A percentile compares a stretch with the other conserved stretches of the same genome.
phyloP scores from a whole-genome alignment of 768 basidiomycete species.

The Chalciporus sphaerocephalus region DNA sequence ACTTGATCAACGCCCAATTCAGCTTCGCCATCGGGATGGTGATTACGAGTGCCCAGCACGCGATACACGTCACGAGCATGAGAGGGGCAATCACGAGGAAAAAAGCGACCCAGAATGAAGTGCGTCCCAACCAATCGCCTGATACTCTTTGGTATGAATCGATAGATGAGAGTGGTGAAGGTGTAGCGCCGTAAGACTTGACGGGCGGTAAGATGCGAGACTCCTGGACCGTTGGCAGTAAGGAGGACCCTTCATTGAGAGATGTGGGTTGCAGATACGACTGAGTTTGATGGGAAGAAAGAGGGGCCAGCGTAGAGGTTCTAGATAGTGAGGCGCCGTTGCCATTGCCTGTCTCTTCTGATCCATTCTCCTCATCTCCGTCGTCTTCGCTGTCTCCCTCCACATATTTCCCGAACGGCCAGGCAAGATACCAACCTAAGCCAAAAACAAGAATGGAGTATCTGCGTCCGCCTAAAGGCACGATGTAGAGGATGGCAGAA shows the following conservation, averaged over 20 bases:
- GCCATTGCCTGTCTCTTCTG: slow-evolving; percentile 16
- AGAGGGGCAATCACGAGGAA: slow-evolving; percentile 78
- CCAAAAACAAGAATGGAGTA: slow-evolving; percentile 88
- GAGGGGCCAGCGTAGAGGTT: slow-evolving; percentile 43
- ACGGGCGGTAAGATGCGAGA: slow-evolving; percentile 38
- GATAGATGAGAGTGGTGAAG: slow-evolving; percentile 26
- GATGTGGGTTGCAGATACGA: slow-evolving; percentile 10
- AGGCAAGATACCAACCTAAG: slow-evolving; percentile 91
- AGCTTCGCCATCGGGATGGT: slow-evolving; percentile 98
- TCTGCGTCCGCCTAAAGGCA: slow-evolving; percentile 77
- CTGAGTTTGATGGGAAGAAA: slow-evolving; percentile 23
- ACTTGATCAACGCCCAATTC: slow-evolving; percentile 88
- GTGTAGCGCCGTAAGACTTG: slow-evolving; percentile 69
- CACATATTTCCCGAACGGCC: slow-evolving; percentile 99
- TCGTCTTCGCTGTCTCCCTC: slow-evolving; percentile 62
- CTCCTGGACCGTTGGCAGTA: slow-evolving; percentile 33
- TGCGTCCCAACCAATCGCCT: slow-evolving; percentile 58
- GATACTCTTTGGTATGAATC: slow-evolving; percentile 23
- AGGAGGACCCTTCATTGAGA: slow-evolving; percentile 46
- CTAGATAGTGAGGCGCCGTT: slow-evolving; percentile 35
- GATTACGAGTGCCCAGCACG: slow-evolving; percentile 94
- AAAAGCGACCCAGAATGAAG: slow-evolving; percentile 81
- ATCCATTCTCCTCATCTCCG: slow-evolving; percentile 39
- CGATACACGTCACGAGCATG: slow-evolving; percentile 79
- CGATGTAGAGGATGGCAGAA: slow-evolving; percentile 61